Conservation (phyloP, 116 monocot genomes). For the Thalassia testudinum region DNA sequence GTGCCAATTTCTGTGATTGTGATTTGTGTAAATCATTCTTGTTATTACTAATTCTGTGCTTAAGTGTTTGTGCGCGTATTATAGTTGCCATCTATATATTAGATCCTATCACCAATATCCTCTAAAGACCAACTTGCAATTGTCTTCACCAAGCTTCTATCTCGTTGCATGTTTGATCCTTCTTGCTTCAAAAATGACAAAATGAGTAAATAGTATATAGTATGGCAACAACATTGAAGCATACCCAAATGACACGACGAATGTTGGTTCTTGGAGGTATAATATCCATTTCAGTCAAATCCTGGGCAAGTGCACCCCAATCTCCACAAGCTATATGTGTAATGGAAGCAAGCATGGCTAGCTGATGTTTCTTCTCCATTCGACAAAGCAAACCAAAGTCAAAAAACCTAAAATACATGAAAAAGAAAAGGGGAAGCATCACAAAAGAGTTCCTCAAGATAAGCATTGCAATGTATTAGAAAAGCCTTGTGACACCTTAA, state of each 20-base stretch:
- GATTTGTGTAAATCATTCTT: too few species aligned
- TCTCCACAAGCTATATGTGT: slow-evolving; percentile 85
- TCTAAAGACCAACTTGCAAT: too few species aligned
- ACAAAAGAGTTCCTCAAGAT: background rate
- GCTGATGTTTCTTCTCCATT: slow-evolving; percentile 85
- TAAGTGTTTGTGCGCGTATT: too few species aligned
- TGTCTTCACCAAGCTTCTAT: too few species aligned
- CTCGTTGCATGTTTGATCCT: too few species aligned
- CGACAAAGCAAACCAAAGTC: slow-evolving; percentile 96
- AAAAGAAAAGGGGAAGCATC: background rate
- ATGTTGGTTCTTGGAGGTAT: slow-evolving; percentile 53
- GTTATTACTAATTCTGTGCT: too few species aligned
- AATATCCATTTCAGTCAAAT: slow-evolving; percentile 77
- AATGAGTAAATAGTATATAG: too few species aligned
- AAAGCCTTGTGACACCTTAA: background rate
- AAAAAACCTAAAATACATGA: slow-evolving; percentile 49
- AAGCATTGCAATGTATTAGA: background rate
- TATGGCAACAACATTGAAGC: too few species aligned
- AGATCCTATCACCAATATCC: too few species aligned
- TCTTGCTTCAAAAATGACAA: too few species aligned
- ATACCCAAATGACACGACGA: slow-evolving; percentile 61
- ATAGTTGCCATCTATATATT: too few species aligned
- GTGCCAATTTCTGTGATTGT: too few species aligned
- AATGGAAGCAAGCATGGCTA: slow-evolving; percentile 88
- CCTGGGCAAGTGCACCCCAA: slow-evolving; percentile 72